A percentile compares a stretch with the other conserved stretches of the same genome.
These are phyloP conservation scores for Raffaelea ambrosiae DNA, from an alignment of 2,329 filamentous ascomycete genomes.

Conservation along the genomic window DNA sequence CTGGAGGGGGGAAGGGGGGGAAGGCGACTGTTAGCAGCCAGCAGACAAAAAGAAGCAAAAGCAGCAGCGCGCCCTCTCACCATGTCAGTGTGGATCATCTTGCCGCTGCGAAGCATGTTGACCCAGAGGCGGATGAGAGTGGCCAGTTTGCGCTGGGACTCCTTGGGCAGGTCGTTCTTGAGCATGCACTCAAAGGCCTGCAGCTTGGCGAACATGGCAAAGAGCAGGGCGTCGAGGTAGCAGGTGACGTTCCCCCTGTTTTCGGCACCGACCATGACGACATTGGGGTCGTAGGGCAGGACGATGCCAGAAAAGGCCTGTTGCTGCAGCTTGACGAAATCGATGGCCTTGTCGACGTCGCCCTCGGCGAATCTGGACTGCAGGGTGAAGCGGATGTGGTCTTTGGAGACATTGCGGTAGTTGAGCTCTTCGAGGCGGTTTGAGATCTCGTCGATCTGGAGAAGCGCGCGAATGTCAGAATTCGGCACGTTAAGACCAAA, in stretches of 20 bases:
- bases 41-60: not conserved
- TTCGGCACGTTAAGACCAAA: not conserved
- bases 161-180: slow-evolving; percentile 69
- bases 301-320: slow-evolving; percentile 75
- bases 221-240: slow-evolving; percentile 83
- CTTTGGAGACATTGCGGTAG: slow-evolving; percentile 41
- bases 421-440: slow-evolving; percentile 32
- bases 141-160: slow-evolving; percentile 63
- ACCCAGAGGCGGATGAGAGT: slow-evolving; percentile 81
- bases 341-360: slow-evolving; percentile 65
- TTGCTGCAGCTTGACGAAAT: slow-evolving; percentile 69
- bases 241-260: slow-evolving; percentile 87
- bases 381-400: slow-evolving; percentile 48
- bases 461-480: not conserved
- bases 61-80: slow-evolving; percentile 34
- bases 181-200: slow-evolving; percentile 91
- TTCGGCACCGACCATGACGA: slow-evolving; percentile 72
- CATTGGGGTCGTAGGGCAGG: slow-evolving; percentile 61
- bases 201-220: slow-evolving; percentile 89
- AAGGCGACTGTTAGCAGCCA: not conserved
- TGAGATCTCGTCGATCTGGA: slow-evolving; percentile 32
- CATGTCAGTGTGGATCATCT: slow-evolving; percentile 76
- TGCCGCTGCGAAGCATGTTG: slow-evolving; percentile 79
- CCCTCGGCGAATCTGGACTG: slow-evolving; percentile 57
- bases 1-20: not conserved